Evolutionary conservation across 2,329 filamentous ascomycete species (phyloP).

Genomic region (Exophiala oligosperma): DNA sequence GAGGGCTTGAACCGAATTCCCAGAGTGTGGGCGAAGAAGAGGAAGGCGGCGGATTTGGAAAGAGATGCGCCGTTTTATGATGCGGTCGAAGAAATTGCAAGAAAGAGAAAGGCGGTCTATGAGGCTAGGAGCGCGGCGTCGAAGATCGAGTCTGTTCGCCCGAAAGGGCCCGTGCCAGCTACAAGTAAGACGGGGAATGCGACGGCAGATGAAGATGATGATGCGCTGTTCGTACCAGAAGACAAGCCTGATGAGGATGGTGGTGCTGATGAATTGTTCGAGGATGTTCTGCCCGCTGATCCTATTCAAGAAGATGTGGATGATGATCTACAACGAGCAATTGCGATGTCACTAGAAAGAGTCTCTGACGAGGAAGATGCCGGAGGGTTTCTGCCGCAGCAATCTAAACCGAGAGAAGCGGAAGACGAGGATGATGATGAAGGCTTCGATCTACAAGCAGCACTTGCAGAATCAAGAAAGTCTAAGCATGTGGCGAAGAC

Average conservation of each 20-base stretch:
- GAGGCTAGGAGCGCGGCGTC: constrained; percentile 36
- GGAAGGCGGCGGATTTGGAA: constrained; percentile 38
- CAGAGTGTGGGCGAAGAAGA: constrained; percentile 51
- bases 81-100: constrained; percentile 37
- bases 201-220: constrained; percentile 40
- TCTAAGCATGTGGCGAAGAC: constrained; percentile 48
- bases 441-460: constrained; percentile 72
- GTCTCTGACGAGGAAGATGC: constrained; percentile 38
- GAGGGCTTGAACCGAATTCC: constrained; percentile 84
- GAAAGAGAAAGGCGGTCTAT: constrained; percentile 50
- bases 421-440: constrained; percentile 66
- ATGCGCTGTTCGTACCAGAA: constrained; percentile 58
- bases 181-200: not conserved
- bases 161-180: not conserved
- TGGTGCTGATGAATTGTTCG: constrained; percentile 59
- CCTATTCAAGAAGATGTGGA: constrained; percentile 50
- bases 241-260: constrained; percentile 38
- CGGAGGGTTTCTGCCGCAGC: constrained; percentile 47
- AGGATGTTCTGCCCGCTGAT: constrained; percentile 42
- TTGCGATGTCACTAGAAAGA: constrained; percentile 74
- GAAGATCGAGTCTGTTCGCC: not conserved
- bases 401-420: constrained; percentile 52
- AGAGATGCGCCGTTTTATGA: constrained; percentile 34
- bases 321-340: constrained; percentile 76
- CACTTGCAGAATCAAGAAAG: constrained; percentile 70